Evolutionary conservation across 352 stramenopile species (phyloP).

Genomic region (Hyaloperonospora brassicae): DNA sequence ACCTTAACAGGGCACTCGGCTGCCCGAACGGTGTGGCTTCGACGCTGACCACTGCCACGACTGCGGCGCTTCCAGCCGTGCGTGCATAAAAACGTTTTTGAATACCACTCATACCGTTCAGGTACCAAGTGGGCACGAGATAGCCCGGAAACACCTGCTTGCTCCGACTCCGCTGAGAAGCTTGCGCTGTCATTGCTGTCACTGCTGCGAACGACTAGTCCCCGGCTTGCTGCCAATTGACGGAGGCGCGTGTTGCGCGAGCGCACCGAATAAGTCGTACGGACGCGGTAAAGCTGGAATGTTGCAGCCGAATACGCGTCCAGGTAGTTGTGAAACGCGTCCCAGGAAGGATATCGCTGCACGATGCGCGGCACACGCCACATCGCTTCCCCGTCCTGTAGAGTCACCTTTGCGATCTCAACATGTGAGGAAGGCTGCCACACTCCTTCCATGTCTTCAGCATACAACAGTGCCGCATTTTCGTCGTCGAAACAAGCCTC

Average conservation of each 20-base stretch:
- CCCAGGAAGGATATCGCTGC: constrained; percentile 34
- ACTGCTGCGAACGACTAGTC: constrained; percentile 24
- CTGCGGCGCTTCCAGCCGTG: constrained; percentile 70
- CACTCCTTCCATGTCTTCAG: constrained; percentile 26
- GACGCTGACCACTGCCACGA: constrained; percentile 55
- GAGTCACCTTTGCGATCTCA: constrained; percentile 20
- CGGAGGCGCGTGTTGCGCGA: constrained; percentile 52
- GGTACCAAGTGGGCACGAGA: constrained; percentile 46
- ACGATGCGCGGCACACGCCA: constrained; percentile 1
- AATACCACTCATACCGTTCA: constrained; percentile 62
- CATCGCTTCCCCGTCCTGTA: constrained; percentile 11
- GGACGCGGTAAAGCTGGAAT: constrained; percentile 60
- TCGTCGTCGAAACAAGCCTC: constrained; percentile 18
- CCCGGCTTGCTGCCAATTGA: constrained; percentile 36
- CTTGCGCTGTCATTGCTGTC: constrained; percentile 1
- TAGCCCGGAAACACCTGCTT: constrained; percentile 13
- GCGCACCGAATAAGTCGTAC: constrained; percentile 63
- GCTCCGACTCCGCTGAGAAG: constrained; percentile 3
- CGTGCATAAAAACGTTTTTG: constrained; percentile 74
- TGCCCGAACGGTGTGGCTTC: constrained; percentile 60
- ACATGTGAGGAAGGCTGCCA: constrained; percentile 23
- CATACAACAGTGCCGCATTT: constrained; percentile 18
- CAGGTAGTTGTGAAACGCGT: constrained; percentile 50
- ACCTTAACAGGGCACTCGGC: constrained; percentile 61
- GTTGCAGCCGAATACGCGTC: constrained; percentile 59